Percentiles rank a stretch among this genome's conserved stretches.
These are phyloP conservation scores for Cicer bijugum DNA, from an alignment of 306 rosid genomes.

Conservation along the genomic window DNA sequence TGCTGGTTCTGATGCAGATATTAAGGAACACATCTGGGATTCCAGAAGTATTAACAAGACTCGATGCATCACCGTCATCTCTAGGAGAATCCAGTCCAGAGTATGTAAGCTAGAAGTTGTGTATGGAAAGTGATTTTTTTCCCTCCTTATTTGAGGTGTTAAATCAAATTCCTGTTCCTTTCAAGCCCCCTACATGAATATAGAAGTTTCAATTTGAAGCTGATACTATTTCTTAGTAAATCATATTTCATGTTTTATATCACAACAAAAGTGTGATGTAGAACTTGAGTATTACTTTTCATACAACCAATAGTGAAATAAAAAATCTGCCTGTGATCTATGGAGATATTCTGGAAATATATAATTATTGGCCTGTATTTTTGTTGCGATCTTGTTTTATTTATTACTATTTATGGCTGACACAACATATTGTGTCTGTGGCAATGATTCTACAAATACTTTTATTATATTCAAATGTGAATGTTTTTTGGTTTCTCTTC, in stretches of 20 bases:
- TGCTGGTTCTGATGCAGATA: slow-evolving; percentile 64
- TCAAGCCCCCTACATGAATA: slow-evolving; percentile 29
- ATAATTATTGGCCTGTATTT: background rate
- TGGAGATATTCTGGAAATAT: background rate
- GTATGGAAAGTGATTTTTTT: slow-evolving; percentile 34
- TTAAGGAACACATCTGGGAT: slow-evolving; percentile 81
- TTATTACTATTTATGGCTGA: background rate
- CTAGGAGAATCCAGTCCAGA: slow-evolving; percentile 62
- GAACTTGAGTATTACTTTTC: slow-evolving; percentile 35
- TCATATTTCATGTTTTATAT: slow-evolving; percentile 31
- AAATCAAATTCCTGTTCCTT: slow-evolving; percentile 34
- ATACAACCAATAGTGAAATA: slow-evolving; percentile 33
- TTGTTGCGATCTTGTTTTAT: background rate
- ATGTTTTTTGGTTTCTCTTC: background rate
- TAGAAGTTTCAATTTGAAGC: slow-evolving; percentile 36
- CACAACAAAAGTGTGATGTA: slow-evolving; percentile 40
- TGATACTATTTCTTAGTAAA: slow-evolving; percentile 46
- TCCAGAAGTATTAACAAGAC: slow-evolving; percentile 93
- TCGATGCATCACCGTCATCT: slow-evolving; percentile 60
- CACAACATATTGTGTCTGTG: background rate
- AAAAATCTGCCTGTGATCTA: slow-evolving; percentile 6
- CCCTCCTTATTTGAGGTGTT: slow-evolving; percentile 27
- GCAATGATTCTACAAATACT: background rate
- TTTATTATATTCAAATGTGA: background rate
- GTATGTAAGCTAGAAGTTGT: slow-evolving; percentile 72